phyloP scores from a whole-genome alignment of 1,139 yeast genomes.

The Lodderomyces metapsilosis region DNA sequence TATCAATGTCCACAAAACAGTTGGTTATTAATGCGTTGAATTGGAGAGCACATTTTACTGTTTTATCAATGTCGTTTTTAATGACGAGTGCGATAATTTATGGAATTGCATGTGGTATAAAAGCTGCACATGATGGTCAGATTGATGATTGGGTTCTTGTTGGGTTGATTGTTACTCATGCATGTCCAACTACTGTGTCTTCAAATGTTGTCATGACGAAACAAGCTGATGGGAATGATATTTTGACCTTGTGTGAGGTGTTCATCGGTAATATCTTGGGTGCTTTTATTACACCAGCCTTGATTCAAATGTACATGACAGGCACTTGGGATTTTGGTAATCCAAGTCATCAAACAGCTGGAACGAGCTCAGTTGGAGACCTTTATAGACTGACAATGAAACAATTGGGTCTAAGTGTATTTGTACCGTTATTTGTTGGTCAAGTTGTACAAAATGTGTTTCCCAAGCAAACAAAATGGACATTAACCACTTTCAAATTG shows the following conservation, averaged over 20 bases:
- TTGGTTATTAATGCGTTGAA: conserved; percentile 59
- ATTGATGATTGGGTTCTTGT: conserved; percentile 75
- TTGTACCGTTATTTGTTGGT: conserved; percentile 85
- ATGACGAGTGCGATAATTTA: conserved; percentile 73
- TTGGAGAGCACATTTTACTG: conserved; percentile 82
- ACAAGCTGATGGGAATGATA: conserved; percentile 75
- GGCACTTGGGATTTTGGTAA: conserved; percentile 77
- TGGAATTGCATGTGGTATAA: conserved; percentile 71
- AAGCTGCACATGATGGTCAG: conserved; percentile 50
- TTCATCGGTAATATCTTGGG: conserved; percentile 82
- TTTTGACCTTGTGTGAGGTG: conserved; percentile 79
- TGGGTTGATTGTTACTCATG: conserved; percentile 77
- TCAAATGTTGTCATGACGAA: conserved; percentile 93
- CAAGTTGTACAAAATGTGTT: conserved; percentile 72
- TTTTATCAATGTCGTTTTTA: conserved; percentile 65
- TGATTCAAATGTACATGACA: conserved; percentile 66
- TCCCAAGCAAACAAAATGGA: conserved; percentile 64
- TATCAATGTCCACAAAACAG: conserved; percentile 67
- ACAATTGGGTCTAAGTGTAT: conserved; percentile 79
- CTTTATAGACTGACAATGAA: conserved; percentile 78
- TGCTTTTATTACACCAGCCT: conserved; percentile 83
- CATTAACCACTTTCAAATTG: conserved; percentile 55
- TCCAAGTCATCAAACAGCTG: conserved; percentile 55
- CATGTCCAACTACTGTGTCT: conserved; percentile 89
- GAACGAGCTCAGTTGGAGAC: conserved; percentile 45